Evolutionary conservation across 805 yeast species (phyloP).

Genomic region (Wickerhamiella lipophila): DNA sequence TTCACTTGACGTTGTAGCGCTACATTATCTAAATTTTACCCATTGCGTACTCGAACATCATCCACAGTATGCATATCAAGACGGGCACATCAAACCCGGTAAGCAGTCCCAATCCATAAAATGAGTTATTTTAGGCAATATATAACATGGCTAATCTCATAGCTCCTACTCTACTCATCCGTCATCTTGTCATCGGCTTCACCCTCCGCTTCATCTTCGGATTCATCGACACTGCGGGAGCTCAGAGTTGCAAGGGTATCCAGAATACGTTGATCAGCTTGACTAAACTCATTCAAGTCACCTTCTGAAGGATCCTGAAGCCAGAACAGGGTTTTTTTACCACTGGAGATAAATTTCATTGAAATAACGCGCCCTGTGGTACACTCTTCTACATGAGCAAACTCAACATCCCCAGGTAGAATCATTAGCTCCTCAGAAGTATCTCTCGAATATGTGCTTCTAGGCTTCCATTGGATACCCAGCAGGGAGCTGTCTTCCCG

Average conservation of each 20-base stretch:
- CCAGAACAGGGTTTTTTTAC: slow-evolving; percentile 51
- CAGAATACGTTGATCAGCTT: slow-evolving; percentile 41
- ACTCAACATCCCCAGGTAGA: slow-evolving; percentile 76
- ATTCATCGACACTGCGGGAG: slow-evolving; percentile 15
- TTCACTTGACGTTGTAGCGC: too few species aligned
- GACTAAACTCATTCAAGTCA: slow-evolving; percentile 42
- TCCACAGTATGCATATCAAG: too few species aligned
- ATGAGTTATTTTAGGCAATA: background rate
- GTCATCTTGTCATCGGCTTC: slow-evolving; percentile 15
- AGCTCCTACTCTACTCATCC: background rate
- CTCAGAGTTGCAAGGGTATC: slow-evolving; percentile 36
- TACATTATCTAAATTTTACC: too few species aligned
- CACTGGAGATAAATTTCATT: slow-evolving; percentile 49
- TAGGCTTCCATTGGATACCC: slow-evolving; percentile 62
- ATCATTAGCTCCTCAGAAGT: slow-evolving; percentile 41
- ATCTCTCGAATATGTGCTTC: slow-evolving; percentile 30
- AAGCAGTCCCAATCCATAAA: too few species aligned
- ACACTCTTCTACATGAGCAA: slow-evolving; percentile 58
- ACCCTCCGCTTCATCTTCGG: slow-evolving; percentile 25
- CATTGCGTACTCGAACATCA: too few species aligned
- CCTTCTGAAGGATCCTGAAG: slow-evolving; percentile 58
- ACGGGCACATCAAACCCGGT: too few species aligned
- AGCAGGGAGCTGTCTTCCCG: slow-evolving; percentile 61
- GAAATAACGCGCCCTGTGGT: slow-evolving; percentile 66
- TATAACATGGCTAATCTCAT: background rate